Base-by-base conservation (phyloP, 805 yeast genomes). In the Metschnikowia gruessii region DNA sequence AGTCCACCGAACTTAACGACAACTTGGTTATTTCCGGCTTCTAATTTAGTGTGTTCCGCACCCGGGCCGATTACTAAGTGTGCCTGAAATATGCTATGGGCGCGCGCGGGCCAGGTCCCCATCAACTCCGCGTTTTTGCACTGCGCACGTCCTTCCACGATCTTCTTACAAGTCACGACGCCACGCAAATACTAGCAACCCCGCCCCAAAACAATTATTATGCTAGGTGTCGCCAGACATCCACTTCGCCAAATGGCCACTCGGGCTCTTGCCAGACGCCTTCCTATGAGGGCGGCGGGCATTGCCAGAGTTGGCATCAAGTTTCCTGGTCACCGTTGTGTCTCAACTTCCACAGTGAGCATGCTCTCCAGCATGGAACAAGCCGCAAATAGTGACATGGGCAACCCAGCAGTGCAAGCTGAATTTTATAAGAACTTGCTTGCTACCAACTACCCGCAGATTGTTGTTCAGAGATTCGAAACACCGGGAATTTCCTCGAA, bases 391-490 rank as follows among this genome's bases (percentile, higher is more conserved):
- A 70, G 77, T 50, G 83, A 86, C 46, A 66, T 87, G 38, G 66
- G 73, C 40, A 85, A 87, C 64, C 78, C 97, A 1, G 68, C 62
- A 3, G 72, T 79, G 5, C 99, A 94, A 68, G 91, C 95, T 1
- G 83, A 80, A 46, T 92, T 94, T 59, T 94, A 94, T 70, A 77
- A 79, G 51, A 75, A 81, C 12, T 72, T 94, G 40, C 65, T 94
- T 53, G 79, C 79, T 48, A 78, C 92, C 45, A 87, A 87, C 67
- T 94, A 89, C 62, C 98, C 99, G n/a, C 96, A 90, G 58, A 84
- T 92, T 45, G 96, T 94, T 6, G 89, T 92, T n/a, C 85, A 94
- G 47, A 79, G 99, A 49, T 95, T 80, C 63, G 98, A 95, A 64
- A 86, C 95, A 8, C 86, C 94, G 0, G 96, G 96, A n/a, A 87